Conservation (phyloP, 179 eudicot species). For the Beta macrorhiza region DNA sequence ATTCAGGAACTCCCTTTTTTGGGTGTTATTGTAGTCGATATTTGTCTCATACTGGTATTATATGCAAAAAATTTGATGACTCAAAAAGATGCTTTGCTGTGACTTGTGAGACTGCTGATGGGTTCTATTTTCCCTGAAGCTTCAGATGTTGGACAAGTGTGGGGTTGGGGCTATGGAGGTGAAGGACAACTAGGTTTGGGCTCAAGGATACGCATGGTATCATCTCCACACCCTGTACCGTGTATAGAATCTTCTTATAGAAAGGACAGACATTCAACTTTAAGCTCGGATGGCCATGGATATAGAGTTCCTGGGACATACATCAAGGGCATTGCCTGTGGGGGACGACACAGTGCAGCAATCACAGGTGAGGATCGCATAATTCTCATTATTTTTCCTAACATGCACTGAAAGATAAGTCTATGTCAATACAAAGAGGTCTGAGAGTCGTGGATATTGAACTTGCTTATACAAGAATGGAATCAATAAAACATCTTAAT, state of each 20-base stretch:
- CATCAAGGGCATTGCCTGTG: conserved; percentile 88
- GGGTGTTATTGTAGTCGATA: neutral
- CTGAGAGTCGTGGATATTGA: neutral
- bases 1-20: neutral
- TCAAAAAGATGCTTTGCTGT: neutral
- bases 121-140: conserved; percentile 39
- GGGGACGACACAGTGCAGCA: conserved; percentile 96
- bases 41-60: neutral
- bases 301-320: conserved; percentile 77
- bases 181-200: conserved; percentile 98
- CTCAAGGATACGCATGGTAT: conserved; percentile 87
- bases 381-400: neutral
- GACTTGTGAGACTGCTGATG: conserved; percentile 35
- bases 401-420: neutral
- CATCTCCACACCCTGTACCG: conserved; percentile 93
- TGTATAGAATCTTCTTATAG: conserved; percentile 69
- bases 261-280: conserved; percentile 52
- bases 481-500: neutral
- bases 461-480: neutral
- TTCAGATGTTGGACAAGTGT: conserved; percentile 98
- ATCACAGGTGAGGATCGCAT: conserved; percentile 64
- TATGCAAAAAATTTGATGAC: neutral
- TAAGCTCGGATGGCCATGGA: conserved; percentile 56
- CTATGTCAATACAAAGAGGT: neutral
- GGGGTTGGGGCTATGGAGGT: conserved; percentile 99